These are phyloP conservation scores for Solanum virginianum DNA, from an alignment of 257 asterid genomes.

Conservation along the genomic window DNA sequence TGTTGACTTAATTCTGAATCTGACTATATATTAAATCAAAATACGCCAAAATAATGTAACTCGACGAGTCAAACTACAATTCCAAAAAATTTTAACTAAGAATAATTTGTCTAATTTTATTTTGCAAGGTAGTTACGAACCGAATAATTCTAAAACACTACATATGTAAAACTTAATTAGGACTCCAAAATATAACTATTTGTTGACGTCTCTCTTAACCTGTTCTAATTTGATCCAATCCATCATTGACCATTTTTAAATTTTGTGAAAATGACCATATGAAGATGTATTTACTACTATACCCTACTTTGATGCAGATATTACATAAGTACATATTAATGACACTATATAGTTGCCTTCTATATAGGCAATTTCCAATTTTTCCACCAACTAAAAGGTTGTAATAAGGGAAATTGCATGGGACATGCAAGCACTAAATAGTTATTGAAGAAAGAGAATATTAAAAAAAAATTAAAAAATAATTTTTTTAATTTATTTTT, in stretches of 20 bases:
- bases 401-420: not conserved
- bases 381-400: not conserved
- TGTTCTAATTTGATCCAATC: not conserved
- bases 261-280: not conserved
- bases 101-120: not conserved
- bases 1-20: not conserved
- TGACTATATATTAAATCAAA: too few species aligned
- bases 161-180: not conserved
- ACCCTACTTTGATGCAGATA: not conserved
- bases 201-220: not conserved
- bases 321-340: not conserved
- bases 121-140: not conserved
- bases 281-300: not conserved
- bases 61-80: not conserved
- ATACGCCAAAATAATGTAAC: not conserved
- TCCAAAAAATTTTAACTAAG: not conserved
- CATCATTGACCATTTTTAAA: not conserved
- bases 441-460: not conserved
- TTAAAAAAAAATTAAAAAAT: too few species aligned
- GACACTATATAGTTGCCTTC: not conserved
- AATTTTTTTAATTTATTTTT: too few species aligned
- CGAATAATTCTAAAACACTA: too few species aligned
- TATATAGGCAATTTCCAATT: not conserved
- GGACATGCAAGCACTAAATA: not conserved
- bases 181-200: rapidly evolving